Conservation (phyloP, 1,284 basidiomycete genomes). For the Trametes hirsuta region DNA sequence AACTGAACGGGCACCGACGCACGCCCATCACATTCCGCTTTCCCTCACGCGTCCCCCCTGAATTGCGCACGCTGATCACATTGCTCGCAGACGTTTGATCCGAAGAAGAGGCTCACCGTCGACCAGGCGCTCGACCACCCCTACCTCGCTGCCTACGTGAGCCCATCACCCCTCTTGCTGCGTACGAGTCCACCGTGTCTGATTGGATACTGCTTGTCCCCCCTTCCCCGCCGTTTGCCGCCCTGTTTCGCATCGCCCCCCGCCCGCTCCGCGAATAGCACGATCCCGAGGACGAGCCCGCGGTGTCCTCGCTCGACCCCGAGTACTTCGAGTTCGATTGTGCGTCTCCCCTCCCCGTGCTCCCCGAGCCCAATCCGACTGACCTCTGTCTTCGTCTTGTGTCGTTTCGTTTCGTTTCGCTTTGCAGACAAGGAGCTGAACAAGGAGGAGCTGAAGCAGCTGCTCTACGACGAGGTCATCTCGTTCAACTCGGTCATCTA, state of each 20-base stretch:
- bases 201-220: background rate
- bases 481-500: slow-evolving; percentile 63
- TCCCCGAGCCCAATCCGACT: slow-evolving; percentile 7
- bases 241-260: background rate
- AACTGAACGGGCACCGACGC: too few species aligned
- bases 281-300: slow-evolving; percentile 85
- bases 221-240: background rate
- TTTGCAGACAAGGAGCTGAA: slow-evolving; percentile 74
- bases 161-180: slow-evolving; percentile 26
- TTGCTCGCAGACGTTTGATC: slow-evolving; percentile 72
- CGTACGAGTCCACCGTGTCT: background rate
- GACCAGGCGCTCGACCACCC: slow-evolving; percentile 86
- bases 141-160: slow-evolving; percentile 63
- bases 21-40: background rate
- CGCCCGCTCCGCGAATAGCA: slow-evolving; percentile 51
- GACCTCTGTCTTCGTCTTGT: background rate
- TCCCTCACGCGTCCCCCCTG: background rate
- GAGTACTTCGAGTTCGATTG: slow-evolving; percentile 88
- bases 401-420: background rate
- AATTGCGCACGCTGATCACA: slow-evolving; percentile 2
- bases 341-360: slow-evolving; percentile 37
- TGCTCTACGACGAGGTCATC: slow-evolving; percentile 70
- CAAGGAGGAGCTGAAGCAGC: slow-evolving; percentile 73
- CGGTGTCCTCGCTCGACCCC: slow-evolving; percentile 73
- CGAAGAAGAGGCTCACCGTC: slow-evolving; percentile 84